These are phyloP conservation scores for Termitomyces sp. DNA, from an alignment of 768 basidiomycete species.

Conservation along the genomic window DNA sequence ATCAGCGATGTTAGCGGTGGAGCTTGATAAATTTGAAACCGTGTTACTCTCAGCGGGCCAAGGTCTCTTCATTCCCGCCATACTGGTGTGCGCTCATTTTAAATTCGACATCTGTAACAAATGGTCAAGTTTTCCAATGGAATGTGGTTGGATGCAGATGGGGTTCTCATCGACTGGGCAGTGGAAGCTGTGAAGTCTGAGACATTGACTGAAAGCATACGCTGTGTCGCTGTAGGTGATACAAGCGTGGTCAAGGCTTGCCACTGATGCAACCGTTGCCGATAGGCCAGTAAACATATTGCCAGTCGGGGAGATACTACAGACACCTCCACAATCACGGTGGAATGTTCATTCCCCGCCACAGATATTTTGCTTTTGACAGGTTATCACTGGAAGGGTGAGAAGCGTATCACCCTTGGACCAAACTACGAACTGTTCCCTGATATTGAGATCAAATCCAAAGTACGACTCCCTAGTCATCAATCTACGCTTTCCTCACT, in stretches of 20 bases:
- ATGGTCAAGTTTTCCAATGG: conserved; percentile 29
- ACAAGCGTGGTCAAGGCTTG: neutral
- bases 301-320: conserved; percentile 28
- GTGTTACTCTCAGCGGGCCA: neutral
- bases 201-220: conserved; percentile 17
- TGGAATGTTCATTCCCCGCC: conserved; percentile 25
- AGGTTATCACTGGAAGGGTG: conserved; percentile 16
- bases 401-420: conserved; percentile 14
- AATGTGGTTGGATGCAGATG: conserved; percentile 21
- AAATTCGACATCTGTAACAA: no score
- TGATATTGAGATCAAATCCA: conserved; percentile 14
- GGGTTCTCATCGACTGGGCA: conserved; percentile 24
- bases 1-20: neutral
- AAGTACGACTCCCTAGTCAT: conserved; percentile 11
- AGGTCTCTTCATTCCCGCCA: neutral
- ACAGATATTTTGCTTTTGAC: conserved; percentile 12
- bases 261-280: neutral
- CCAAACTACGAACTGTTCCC: conserved; percentile 27
- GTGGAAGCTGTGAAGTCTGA: conserved; percentile 23
- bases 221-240: conserved; percentile 22
- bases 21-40: neutral
- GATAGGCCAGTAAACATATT: conserved; percentile 23
- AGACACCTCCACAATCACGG: conserved; percentile 25
- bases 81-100: neutral
- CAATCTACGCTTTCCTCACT: conserved; percentile 3